Conservation (phyloP, 2,329 filamentous ascomycete species). For the Trichocomaceae sp. region DNA sequence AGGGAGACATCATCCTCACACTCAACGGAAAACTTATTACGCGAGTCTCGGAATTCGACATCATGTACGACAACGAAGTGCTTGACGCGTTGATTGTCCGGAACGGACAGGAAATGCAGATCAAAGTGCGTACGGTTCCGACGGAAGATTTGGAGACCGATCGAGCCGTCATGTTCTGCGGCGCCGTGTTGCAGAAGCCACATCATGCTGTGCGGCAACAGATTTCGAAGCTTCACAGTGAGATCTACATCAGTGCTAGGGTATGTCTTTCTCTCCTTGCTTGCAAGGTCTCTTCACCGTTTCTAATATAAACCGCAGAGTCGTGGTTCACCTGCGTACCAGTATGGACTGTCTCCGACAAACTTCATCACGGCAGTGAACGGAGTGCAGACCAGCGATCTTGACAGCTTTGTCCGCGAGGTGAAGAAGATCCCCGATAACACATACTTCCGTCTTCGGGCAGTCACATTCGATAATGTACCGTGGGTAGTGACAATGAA, state of each 20-base stretch:
- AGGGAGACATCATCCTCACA: constrained; percentile 88
- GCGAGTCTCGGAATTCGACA: constrained; percentile 81
- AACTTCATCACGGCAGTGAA: constrained; percentile 98
- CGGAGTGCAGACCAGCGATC: constrained; percentile 72
- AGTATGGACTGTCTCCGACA: constrained; percentile 87
- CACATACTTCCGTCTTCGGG: constrained; percentile 92
- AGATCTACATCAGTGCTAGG: constrained; percentile 89
- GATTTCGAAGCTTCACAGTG: constrained; percentile 91
- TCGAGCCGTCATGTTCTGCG: constrained; percentile 88
- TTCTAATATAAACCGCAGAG: constrained; percentile 40
- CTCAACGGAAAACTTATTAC: constrained; percentile 91
- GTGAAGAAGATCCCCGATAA: constrained; percentile 90
- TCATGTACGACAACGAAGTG: constrained; percentile 86
- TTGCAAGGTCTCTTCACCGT: background rate
- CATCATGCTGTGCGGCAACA: constrained; percentile 96
- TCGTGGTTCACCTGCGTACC: constrained; percentile 74
- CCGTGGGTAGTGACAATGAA: constrained; percentile 99
- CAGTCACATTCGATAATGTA: constrained; percentile 97
- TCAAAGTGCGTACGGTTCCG: constrained; percentile 76
- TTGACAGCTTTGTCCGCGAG: constrained; percentile 71
- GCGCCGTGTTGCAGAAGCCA: constrained; percentile 83
- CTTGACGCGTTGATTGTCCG: constrained; percentile 83
- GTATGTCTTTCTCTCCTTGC: constrained; percentile 23
- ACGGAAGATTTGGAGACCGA: constrained; percentile 90
- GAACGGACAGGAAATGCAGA: constrained; percentile 67